A percentile compares a stretch with the other conserved stretches of the same genome.
phyloP scores from a whole-genome alignment of 2,329 filamentous ascomycete genomes.

The Fusarium oxysporum region DNA sequence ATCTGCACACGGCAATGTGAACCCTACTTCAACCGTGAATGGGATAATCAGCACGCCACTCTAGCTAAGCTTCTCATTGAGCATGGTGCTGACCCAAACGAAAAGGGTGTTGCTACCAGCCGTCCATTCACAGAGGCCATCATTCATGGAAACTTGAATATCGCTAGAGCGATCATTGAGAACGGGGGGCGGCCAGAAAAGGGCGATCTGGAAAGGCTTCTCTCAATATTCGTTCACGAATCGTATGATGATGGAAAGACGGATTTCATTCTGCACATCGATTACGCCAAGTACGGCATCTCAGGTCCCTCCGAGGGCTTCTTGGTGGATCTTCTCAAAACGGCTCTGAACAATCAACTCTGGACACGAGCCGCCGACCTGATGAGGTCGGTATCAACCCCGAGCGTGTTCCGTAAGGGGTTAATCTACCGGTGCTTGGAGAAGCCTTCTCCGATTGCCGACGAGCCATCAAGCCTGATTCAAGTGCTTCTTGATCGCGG shows the following conservation, averaged over 20 bases:
- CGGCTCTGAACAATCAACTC: conserved; percentile 37
- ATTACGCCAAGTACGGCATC: conserved; percentile 42
- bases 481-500: conserved; percentile 42
- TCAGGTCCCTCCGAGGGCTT: conserved; percentile 39
- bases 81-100: conserved; percentile 43
- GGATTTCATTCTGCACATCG: conserved; percentile 38
- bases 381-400: conserved; percentile 39
- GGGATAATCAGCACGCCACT: conserved; percentile 44
- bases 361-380: conserved; percentile 45
- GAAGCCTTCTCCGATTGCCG: conserved; percentile 35
- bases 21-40: conserved; percentile 38
- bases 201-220: conserved; percentile 38
- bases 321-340: conserved; percentile 34
- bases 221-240: conserved; percentile 36
- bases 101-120: conserved; percentile 35
- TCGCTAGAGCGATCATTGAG: conserved; percentile 41
- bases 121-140: conserved; percentile 44
- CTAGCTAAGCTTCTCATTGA: conserved; percentile 44
- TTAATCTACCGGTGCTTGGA: conserved; percentile 41
- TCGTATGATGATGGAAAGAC: conserved; percentile 45
- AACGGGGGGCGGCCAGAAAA: conserved; percentile 41
- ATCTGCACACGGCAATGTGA: conserved; percentile 44
- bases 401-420: conserved; percentile 37
- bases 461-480: conserved; percentile 43
- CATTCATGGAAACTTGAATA: conserved; percentile 36